These are phyloP conservation scores for Hericium alpestre DNA, from an alignment of 768 basidiomycete genomes.

Conservation along the genomic window DNA sequence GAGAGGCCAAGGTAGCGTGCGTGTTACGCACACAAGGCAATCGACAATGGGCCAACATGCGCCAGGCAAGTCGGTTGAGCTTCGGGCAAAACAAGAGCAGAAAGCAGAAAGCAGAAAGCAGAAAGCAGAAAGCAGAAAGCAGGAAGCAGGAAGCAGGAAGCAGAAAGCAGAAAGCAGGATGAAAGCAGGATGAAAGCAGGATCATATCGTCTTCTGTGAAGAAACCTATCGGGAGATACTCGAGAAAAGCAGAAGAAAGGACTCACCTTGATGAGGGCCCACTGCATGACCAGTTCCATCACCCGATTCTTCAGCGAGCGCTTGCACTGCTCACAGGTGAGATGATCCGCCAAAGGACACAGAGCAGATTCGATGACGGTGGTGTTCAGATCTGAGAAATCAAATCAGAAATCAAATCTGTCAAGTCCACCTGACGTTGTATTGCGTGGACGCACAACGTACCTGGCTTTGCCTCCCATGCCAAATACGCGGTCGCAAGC, in stretches of 20 bases:
- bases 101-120: too few species aligned
- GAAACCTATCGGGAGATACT: too few species aligned
- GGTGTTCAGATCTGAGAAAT: constrained; percentile 57
- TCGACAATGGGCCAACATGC: too few species aligned
- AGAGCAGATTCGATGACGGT: constrained; percentile 64
- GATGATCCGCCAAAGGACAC: constrained; percentile 57
- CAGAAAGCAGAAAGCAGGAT: too few species aligned
- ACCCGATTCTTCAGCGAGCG: constrained; percentile 55
- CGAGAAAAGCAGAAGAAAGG: background rate
- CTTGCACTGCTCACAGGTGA: constrained; percentile 62
- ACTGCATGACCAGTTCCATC: constrained; percentile 58
- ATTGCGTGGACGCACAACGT: background rate
- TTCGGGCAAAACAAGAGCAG: too few species aligned
- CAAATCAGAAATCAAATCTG: background rate
- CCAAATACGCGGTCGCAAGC: constrained; percentile 18
- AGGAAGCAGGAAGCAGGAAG: too few species aligned
- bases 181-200: too few species aligned
- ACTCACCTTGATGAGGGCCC: constrained; percentile 69
- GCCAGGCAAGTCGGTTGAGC: too few species aligned
- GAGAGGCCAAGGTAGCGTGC: too few species aligned
- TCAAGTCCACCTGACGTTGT: background rate
- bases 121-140: too few species aligned
- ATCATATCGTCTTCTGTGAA: too few species aligned
- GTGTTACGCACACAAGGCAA: too few species aligned
- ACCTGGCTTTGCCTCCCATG: constrained; percentile 21